These are phyloP conservation scores for Rhizopus delemar DNA, from an alignment of 371 early-diverging fungal species.

Conservation along the genomic window DNA sequence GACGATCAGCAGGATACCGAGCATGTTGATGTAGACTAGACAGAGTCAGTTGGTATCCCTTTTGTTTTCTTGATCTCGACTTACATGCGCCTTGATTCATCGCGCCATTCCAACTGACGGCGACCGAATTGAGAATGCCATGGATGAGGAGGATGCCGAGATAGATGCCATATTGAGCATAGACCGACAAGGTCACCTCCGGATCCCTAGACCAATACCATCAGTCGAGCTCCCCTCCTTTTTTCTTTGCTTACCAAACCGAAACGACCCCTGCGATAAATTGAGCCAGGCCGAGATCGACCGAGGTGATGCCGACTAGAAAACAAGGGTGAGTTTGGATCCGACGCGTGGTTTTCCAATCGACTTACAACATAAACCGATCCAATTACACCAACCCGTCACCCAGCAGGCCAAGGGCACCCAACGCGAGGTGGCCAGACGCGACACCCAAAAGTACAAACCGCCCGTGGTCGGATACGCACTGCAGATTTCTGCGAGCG, in stretches of 20 bases:
- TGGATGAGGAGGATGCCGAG: constrained; percentile 47
- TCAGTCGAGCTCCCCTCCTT: constrained; percentile 17
- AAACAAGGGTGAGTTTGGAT: constrained; percentile 20
- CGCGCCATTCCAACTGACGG: constrained; percentile 50
- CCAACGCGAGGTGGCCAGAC: constrained; percentile 56
- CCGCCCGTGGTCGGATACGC: constrained; percentile 75
- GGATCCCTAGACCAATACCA: constrained; percentile 23
- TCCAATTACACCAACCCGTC: constrained; percentile 68
- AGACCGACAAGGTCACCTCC: constrained; percentile 37
- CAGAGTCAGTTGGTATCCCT: background rate
- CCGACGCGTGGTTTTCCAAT: background rate
- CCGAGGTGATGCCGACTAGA: constrained; percentile 49
- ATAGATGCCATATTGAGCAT: constrained; percentile 55
- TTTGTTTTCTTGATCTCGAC: constrained; percentile 3
- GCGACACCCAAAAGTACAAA: constrained; percentile 68
- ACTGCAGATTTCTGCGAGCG: constrained; percentile 76
- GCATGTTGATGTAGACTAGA: constrained; percentile 47
- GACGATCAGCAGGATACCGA: constrained; percentile 57
- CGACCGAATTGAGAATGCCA: constrained; percentile 57
- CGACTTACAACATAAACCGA: constrained; percentile 45
- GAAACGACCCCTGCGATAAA: constrained; percentile 57
- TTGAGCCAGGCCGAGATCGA: constrained; percentile 58
- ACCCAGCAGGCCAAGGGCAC: constrained; percentile 66
- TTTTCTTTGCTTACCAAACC: constrained; percentile 38
- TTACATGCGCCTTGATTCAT: constrained; percentile 57